phyloP scores from a whole-genome alignment of 2,329 filamentous ascomycete species.

The Exophiala phaeomuriformis region DNA sequence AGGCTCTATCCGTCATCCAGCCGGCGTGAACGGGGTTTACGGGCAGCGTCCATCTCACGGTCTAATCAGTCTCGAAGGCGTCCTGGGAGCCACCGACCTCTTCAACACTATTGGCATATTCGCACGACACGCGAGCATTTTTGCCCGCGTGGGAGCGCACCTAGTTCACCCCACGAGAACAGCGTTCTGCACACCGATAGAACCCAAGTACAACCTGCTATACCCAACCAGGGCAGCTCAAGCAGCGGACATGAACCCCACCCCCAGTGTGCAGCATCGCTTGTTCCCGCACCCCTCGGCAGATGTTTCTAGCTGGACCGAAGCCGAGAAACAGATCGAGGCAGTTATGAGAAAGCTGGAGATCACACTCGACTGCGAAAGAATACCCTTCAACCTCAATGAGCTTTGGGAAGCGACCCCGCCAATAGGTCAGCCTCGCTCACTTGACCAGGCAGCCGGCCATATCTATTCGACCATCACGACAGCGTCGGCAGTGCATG shows the following conservation, averaged over 20 bases:
- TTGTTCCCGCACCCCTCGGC: conserved; percentile 28
- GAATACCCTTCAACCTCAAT: conserved; percentile 28
- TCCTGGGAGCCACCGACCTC: conserved; percentile 35
- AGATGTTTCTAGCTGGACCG: conserved; percentile 19
- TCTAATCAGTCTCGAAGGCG: conserved; percentile 41
- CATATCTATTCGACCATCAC: conserved; percentile 21
- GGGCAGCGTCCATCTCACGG: conserved; percentile 43
- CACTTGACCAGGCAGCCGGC: conserved; percentile 19
- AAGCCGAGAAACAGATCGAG: conserved; percentile 28
- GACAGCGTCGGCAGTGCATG: conserved; percentile 40
- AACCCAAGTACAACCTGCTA: conserved; percentile 23
- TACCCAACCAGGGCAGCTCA: conserved; percentile 27
- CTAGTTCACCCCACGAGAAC: conserved; percentile 9
- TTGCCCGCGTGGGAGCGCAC: conserved; percentile 17
- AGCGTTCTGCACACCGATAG: not conserved
- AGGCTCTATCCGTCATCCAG: conserved; percentile 44
- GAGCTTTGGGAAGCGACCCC: conserved; percentile 30
- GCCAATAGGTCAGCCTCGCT: conserved; percentile 13
- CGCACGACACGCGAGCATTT: conserved; percentile 27
- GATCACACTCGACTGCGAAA: conserved; percentile 26
- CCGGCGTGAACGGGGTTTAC: conserved; percentile 39
- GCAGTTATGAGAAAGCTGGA: conserved; percentile 26
- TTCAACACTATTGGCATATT: conserved; percentile 32
- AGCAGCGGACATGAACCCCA: conserved; percentile 11
- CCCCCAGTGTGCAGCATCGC: conserved; percentile 18